Conservation (phyloP, 805 yeast genomes). For the Candida incommunis region DNA sequence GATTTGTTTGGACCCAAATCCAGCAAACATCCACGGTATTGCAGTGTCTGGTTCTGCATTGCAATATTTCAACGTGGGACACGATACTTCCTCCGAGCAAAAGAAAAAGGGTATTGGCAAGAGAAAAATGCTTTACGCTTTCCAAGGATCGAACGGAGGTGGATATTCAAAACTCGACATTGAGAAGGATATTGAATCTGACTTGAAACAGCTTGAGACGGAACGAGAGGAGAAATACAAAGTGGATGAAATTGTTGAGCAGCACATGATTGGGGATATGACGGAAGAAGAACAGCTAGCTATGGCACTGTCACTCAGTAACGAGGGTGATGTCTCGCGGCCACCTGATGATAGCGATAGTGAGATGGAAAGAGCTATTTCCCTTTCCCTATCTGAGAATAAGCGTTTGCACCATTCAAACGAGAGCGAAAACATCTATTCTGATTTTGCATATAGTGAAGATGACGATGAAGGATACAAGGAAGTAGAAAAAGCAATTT, state of each 20-base stretch:
- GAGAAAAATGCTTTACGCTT: background rate
- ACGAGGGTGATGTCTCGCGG: background rate
- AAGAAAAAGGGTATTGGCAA: constrained; percentile 12
- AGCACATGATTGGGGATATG: constrained; percentile 4
- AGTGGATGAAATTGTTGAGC: constrained; percentile 3
- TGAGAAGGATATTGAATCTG: constrained; percentile 6
- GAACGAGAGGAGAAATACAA: constrained; percentile 9
- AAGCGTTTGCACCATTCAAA: no score
- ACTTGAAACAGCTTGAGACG: constrained; percentile 10
- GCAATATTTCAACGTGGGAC: constrained; percentile 15
- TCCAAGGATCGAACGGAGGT: background rate
- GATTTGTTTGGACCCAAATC: constrained; percentile 12
- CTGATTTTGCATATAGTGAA: no score
- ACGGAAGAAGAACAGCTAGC: constrained; percentile 15
- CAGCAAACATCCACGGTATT: constrained; percentile 14
- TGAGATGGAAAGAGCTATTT: background rate
- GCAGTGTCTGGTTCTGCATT: constrained; percentile 11
- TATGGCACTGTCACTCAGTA: constrained; percentile 14
- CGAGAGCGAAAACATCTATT: no score
- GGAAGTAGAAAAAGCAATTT: no score
- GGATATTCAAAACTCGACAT: constrained; percentile 6
- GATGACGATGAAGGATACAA: no score
- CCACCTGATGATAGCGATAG: background rate
- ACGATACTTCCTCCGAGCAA: constrained; percentile 7
- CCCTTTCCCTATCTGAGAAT: background rate